Evolutionary conservation across 164 flowering plant species (phyloP).

Genomic region (Nymphaea thermarum): DNA sequence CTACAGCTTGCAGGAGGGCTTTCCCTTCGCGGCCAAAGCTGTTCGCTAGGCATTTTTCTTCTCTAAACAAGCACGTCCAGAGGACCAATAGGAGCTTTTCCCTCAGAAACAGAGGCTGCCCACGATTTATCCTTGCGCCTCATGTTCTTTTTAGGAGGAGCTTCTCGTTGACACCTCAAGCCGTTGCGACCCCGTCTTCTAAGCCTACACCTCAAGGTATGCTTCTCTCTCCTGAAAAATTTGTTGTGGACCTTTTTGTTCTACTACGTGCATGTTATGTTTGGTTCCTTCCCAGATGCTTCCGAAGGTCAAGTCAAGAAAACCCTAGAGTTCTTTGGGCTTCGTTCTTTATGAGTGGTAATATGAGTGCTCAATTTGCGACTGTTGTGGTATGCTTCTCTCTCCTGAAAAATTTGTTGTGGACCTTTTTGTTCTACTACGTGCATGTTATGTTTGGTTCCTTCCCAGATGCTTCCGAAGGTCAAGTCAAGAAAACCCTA

Average conservation of each 20-base stretch:
- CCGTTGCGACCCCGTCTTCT: conserved; percentile 42
- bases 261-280: too few species aligned
- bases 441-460: too few species aligned
- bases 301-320: not conserved
- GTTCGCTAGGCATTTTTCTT: conserved; percentile 25
- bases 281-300: too few species aligned
- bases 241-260: too few species aligned
- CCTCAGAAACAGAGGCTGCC: not conserved
- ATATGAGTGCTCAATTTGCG: too few species aligned
- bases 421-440: too few species aligned
- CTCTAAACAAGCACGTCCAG: conserved; percentile 13
- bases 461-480: too few species aligned
- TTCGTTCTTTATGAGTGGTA: too few species aligned
- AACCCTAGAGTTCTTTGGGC: not conserved
- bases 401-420: not conserved
- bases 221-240: not conserved
- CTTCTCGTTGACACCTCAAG: conserved; percentile 48
- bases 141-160: conserved; percentile 16
- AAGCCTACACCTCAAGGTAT: conserved; percentile 36
- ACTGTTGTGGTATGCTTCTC: conserved; percentile 25
- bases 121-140: conserved; percentile 3
- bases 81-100: conserved; percentile 2
- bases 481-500: not conserved
- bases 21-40: conserved; percentile 1
- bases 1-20: conserved; percentile 12